These are phyloP conservation scores for Ophiostoma himal-ulmi DNA, from an alignment of 2,329 filamentous ascomycete species.

Conservation along the genomic window DNA sequence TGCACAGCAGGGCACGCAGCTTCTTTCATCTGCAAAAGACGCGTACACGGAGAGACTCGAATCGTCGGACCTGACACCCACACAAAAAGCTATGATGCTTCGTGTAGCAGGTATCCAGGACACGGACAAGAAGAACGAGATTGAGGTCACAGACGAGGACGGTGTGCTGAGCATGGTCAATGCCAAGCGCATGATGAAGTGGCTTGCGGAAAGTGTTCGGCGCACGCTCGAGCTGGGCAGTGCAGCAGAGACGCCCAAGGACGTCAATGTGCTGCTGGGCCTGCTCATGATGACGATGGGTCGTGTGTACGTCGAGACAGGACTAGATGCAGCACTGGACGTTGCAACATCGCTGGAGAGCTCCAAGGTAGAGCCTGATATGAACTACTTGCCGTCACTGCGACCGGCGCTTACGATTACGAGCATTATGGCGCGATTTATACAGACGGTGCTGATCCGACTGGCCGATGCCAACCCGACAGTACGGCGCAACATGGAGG, in stretches of 20 bases:
- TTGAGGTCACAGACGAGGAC: constrained; percentile 86
- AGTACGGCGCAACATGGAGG: constrained; percentile 82
- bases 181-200: constrained; percentile 96
- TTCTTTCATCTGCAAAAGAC: constrained; percentile 82
- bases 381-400: constrained; percentile 73
- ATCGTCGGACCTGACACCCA: constrained; percentile 78
- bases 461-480: constrained; percentile 86
- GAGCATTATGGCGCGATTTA: constrained; percentile 88
- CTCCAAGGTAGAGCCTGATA: constrained; percentile 77
- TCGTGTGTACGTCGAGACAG: constrained; percentile 67
- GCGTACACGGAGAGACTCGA: constrained; percentile 85
- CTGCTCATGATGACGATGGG: constrained; percentile 83
- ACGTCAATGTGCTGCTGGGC: constrained; percentile 78
- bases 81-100: constrained; percentile 85
- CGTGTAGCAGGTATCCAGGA: constrained; percentile 80
- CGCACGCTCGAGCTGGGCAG: constrained; percentile 85
- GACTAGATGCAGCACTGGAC: constrained; percentile 64
- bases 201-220: constrained; percentile 91
- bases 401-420: constrained; percentile 81
- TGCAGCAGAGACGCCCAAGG: constrained; percentile 83
- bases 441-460: constrained; percentile 82
- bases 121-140: constrained; percentile 72
- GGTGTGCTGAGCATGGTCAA: constrained; percentile 75
- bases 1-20: constrained; percentile 81
- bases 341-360: constrained; percentile 70